Evolutionary conservation across 305 asterid genomes (phyloP), one percentile per base, ranked within the genome.

Genomic region (Striga hermonthica): DNA sequence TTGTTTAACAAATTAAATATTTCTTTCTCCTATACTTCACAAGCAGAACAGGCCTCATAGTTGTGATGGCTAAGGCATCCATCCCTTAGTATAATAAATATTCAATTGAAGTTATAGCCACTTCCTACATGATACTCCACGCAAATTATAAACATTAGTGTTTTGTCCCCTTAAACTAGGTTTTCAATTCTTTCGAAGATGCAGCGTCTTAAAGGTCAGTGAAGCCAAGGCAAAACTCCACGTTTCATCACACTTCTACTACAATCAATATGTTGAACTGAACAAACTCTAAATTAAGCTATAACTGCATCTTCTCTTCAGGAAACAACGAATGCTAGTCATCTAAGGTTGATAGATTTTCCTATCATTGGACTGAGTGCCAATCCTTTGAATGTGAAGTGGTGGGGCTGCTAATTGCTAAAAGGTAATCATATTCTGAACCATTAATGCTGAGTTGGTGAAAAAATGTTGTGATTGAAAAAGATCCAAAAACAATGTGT

Each of bases 261-360:
- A 7, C 13, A 58, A 58, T 22, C 45, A 22, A 36, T 36, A 58
- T 38, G 40, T 55, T 2, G 40, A 55, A 39, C 14, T 16, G 58
- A 36, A 55, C 40, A 55, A 55, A 7, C 60, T 28, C 60, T 9
- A 55, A 55, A 58, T 58, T 12, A 1, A 58, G 63, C 13, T 58
- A 14, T 38, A 22, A 28, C 58, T 38, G 16, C 16, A 6, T 38
- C 6, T 58, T 36, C 31, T 36, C 13, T 58, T n/a, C 28, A n/a
- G 47, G 39, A 58, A 58, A 58, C 7, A 53, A 53, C 36, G 58
- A 35, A 11, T 58, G 28, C 3, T 36, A 58, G 47, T 36, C 31
- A 36, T 4, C 31, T 58, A 11, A n/a, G 47, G 47, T 6, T 56
- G 40, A 56, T 9, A 56, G 31, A 52, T 52, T 52, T 7, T 52